Conservation (phyloP, 2,329 filamentous ascomycete genomes). For the Zalaria obscura region DNA sequence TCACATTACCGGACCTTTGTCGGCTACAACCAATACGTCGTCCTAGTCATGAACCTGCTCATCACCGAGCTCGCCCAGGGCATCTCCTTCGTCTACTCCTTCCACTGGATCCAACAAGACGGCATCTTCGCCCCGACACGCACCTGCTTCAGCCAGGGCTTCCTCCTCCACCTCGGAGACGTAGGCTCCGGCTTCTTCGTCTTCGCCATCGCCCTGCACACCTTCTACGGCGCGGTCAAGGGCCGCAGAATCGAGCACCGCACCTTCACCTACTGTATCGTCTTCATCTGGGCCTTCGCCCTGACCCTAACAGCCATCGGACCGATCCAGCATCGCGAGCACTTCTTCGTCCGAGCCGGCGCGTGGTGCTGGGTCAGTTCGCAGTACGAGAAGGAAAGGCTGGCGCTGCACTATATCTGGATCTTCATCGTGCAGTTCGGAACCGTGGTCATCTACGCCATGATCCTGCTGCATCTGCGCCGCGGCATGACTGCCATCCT, state of each 20-base stretch:
- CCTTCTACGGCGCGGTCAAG: slow-evolving; percentile 47
- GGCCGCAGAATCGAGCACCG: slow-evolving; percentile 37
- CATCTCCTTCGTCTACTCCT: slow-evolving; percentile 48
- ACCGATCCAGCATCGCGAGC: slow-evolving; percentile 26
- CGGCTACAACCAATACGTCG: slow-evolving; percentile 48
- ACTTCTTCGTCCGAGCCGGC: slow-evolving; percentile 48
- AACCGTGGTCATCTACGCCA: slow-evolving; percentile 35
- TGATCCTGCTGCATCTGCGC: slow-evolving; percentile 15
- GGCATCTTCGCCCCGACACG: slow-evolving; percentile 38
- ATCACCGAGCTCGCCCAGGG: slow-evolving; percentile 55
- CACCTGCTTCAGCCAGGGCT: slow-evolving; percentile 52
- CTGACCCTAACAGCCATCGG: slow-evolving; percentile 43
- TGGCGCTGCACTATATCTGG: slow-evolving; percentile 51
- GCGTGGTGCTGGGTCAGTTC: slow-evolving; percentile 56
- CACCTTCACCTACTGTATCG: slow-evolving; percentile 36
- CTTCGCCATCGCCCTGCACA: slow-evolving; percentile 50
- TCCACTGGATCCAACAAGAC: slow-evolving; percentile 41
- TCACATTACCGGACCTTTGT: slow-evolving; percentile 15
- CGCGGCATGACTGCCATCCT: slow-evolving; percentile 4
- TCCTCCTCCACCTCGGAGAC: slow-evolving; percentile 48
- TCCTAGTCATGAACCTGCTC: slow-evolving; percentile 56
- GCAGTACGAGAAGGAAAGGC: slow-evolving; percentile 38
- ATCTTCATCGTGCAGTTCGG: slow-evolving; percentile 43
- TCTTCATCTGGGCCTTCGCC: slow-evolving; percentile 42
- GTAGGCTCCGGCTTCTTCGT: slow-evolving; percentile 51